Evolutionary conservation across 768 basidiomycete species (phyloP).

Genomic region (Leccinellum rugosiceps): DNA sequence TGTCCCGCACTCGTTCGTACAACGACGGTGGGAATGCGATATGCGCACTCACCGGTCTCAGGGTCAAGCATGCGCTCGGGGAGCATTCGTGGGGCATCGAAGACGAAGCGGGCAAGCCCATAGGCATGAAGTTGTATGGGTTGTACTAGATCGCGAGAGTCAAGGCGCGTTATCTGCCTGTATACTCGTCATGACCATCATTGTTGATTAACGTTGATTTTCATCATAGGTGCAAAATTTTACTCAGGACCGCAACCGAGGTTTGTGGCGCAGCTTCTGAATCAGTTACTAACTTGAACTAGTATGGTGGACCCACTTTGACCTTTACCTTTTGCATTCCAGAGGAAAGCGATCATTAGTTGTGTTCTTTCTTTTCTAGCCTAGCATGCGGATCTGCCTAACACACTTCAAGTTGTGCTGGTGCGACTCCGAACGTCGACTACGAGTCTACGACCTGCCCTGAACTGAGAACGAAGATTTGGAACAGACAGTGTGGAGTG

Average conservation of each 20-base stretch:
- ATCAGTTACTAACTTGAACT: no score
- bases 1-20: slow-evolving; percentile 90
- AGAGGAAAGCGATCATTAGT: no score
- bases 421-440: no score
- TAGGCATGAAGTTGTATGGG: slow-evolving; percentile 93
- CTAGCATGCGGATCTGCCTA: no score
- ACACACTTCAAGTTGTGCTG: no score
- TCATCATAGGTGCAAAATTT: slow-evolving; percentile 66
- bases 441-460: no score
- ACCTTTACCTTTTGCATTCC: no score
- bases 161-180: slow-evolving; percentile 49
- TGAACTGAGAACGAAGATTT: no score
- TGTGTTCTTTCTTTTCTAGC: no score
- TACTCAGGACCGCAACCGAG: slow-evolving; percentile 95
- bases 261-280: no score
- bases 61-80: slow-evolving; percentile 94
- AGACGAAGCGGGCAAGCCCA: slow-evolving; percentile 93
- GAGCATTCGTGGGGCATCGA: slow-evolving; percentile 93
- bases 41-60: slow-evolving; percentile 85
- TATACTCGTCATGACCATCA: not conserved
- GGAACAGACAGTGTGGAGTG: no score
- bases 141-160: slow-evolving; percentile 95
- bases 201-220: not conserved
- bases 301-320: no score
- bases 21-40: slow-evolving; percentile 96